phyloP scores from a whole-genome alignment of 495 filamentous ascomycete species.

The Penicillium daleae region DNA sequence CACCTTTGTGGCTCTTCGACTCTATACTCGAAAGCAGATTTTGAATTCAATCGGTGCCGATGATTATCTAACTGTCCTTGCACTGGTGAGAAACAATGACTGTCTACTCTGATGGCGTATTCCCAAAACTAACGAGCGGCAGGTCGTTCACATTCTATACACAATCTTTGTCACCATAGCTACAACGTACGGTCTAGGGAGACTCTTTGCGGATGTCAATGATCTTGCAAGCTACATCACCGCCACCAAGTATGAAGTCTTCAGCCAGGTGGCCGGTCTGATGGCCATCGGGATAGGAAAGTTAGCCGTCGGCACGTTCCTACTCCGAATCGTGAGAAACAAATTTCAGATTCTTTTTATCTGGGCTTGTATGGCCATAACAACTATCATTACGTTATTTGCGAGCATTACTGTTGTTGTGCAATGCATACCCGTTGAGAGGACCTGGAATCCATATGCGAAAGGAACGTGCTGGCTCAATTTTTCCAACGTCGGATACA shows the following conservation, averaged over 20 bases:
- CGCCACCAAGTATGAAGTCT: conserved; percentile 29
- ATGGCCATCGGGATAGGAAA: neutral
- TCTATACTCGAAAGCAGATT: neutral
- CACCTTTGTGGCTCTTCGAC: neutral
- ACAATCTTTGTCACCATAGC: neutral
- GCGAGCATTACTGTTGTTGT: neutral
- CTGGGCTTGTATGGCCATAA: neutral
- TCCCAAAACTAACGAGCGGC: neutral
- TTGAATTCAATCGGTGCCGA: neutral
- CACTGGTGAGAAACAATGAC: neutral
- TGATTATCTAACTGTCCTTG: neutral
- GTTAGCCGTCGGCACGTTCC: neutral
- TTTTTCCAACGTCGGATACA: neutral
- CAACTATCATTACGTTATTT: neutral
- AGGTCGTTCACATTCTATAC: neutral
- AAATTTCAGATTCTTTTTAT: neutral
- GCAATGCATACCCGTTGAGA: neutral
- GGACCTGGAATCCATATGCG: neutral
- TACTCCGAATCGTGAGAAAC: neutral
- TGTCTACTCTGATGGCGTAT: neutral
- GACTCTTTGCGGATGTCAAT: conserved; percentile 24
- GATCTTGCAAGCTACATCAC: conserved; percentile 25
- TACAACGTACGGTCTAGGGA: conserved; percentile 13
- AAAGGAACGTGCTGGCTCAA: neutral
- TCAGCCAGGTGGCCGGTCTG: conserved; percentile 3